Conservation (phyloP, 257 asterid species). For the Voacanga thouarsii region DNA sequence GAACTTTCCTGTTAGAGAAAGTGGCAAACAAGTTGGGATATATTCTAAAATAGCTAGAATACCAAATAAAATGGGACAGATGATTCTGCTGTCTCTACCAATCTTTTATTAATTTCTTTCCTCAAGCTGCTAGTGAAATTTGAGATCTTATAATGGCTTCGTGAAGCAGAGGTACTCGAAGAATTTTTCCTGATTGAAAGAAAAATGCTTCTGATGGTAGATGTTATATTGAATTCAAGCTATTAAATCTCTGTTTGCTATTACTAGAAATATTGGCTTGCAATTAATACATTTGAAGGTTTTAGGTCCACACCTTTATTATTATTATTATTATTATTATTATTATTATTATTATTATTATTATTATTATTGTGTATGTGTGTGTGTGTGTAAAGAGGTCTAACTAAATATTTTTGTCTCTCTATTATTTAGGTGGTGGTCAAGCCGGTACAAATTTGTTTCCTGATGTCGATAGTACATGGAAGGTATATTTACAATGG, state of each 20-base stretch:
- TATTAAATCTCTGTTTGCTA: neutral
- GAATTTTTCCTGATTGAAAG: neutral
- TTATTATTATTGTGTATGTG: too few relatives aligned
- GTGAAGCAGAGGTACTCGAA: neutral
- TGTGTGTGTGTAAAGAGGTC: neutral
- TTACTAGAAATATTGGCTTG: neutral
- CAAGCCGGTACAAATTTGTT: constrained; percentile 69
- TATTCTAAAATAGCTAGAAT: neutral
- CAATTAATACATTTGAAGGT: neutral
- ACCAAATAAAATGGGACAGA: neutral
- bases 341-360: too few relatives aligned
- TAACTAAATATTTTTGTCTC: neutral
- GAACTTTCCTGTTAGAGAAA: neutral
- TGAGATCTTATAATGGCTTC: neutral
- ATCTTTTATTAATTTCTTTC: neutral
- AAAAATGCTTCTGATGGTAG: neutral
- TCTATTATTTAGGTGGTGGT: constrained; percentile 44
- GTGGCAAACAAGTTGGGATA: neutral
- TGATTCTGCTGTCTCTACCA: neutral
- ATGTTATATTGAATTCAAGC: neutral
- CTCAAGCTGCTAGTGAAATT: neutral
- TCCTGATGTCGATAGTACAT: constrained; percentile 87
- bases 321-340: too few relatives aligned
- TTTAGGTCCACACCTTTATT: too few relatives aligned
- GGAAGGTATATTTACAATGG: constrained; percentile 42